These are phyloP conservation scores for Nemania diffusa DNA, from an alignment of 2,329 filamentous ascomycete species.

Conservation along the genomic window DNA sequence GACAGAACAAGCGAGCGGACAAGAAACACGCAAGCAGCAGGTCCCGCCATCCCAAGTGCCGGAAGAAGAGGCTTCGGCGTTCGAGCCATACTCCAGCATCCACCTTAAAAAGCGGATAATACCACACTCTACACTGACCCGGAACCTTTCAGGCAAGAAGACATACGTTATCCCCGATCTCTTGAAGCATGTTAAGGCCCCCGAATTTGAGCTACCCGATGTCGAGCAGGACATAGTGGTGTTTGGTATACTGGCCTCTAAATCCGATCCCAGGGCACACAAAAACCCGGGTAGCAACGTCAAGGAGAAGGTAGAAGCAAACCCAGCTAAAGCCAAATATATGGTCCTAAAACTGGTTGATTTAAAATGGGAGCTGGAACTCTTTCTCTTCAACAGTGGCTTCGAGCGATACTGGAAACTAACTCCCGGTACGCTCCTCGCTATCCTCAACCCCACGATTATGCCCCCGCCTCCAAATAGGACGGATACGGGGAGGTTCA, in stretches of 20 bases:
- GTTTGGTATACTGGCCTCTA: conserved; percentile 86
- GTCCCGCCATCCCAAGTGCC: conserved; percentile 50
- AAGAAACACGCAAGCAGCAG: conserved; percentile 39
- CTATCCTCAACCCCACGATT: conserved; percentile 89
- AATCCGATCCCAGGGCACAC: conserved; percentile 80
- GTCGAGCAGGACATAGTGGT: conserved; percentile 90
- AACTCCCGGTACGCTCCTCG: conserved; percentile 88
- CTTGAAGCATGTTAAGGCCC: conserved; percentile 81
- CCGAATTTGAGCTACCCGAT: conserved; percentile 82
- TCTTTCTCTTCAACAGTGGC: conserved; percentile 90
- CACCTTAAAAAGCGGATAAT: conserved; percentile 86
- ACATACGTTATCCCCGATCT: conserved; percentile 83
- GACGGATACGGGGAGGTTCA: conserved; percentile 84
- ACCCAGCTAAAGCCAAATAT: conserved; percentile 78
- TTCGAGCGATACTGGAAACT: conserved; percentile 96
- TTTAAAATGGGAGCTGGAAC: conserved; percentile 87
- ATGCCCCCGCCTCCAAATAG: conserved; percentile 85
- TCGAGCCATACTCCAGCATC: conserved; percentile 86
- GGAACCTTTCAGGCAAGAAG: conserved; percentile 81
- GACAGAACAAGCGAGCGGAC: conserved; percentile 32
- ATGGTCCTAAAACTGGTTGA: conserved; percentile 92
- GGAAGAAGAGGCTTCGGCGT: conserved; percentile 68
- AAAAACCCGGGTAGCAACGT: conserved; percentile 58
- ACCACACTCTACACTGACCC: conserved; percentile 80
- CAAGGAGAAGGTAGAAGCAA: conserved; percentile 61